Evolutionary conservation across 495 filamentous ascomycete genomes (phyloP), one percentile per base, ranked within the genome.

Genomic region (Cairneyella variabilis): DNA sequence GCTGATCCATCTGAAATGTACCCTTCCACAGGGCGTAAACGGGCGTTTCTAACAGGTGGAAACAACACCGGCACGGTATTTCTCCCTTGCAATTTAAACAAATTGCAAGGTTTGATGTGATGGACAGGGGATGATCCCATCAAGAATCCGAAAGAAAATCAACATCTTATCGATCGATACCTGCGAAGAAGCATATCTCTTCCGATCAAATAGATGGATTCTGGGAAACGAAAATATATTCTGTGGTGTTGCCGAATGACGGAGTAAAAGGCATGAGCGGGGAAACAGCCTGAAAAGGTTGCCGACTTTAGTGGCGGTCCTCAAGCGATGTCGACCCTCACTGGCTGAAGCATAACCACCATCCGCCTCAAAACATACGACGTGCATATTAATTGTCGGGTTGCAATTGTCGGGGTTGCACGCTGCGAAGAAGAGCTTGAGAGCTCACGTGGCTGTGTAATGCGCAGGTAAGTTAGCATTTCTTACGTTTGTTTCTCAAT

Each of bases 51-150:
- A 27, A 47, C n/a, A 47, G 44, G 44, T 47, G 44, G 44, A 34
- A 47, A 45, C 21, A 34, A 11, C 23, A 7, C 23, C 18, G 5
- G 21, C 18, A 0, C 20, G 44, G 14, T 1, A 3, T 22, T 32
- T 6, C 7, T 16, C 2, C 44, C 44, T 27, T 47, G 23, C 25
- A 47, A 47, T 47, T n/a, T 47, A 26, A 47, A 32, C 44, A 47
- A 47, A 47, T 47, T 47, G 44, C 26, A 47, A 27, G 44, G 28
- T 32, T 32, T 32, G 28, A 6, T 14, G 28, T 6, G 28, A 6
- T 14, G 14, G 6, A 14, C 28, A 32, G 14, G 7, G 28, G 28
- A 14, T 32, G 28, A n/a, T n/a, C n/a, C n/a, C n/a, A n/a, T n/a
- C n/a, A n/a, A n/a, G n/a, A n/a, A n/a, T n/a, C n/a, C n/a, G n/a